These are phyloP conservation scores for Alternaria brassicae DNA, from an alignment of 2,329 filamentous ascomycete species.

Conservation along the genomic window DNA sequence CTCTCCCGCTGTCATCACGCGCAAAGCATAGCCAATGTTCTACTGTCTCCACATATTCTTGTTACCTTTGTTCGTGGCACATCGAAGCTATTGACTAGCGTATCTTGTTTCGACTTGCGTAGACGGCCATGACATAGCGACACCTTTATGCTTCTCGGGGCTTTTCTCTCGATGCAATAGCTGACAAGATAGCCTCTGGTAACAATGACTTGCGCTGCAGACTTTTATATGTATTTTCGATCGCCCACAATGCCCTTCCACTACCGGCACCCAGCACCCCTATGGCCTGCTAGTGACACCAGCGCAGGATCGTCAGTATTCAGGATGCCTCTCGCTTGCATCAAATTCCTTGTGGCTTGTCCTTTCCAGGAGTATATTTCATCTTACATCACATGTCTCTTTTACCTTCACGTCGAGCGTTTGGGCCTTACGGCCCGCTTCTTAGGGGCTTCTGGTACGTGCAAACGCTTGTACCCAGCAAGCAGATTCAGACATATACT, in stretches of 20 bases:
- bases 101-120: neutral
- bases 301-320: too few relatives aligned
- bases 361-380: too few relatives aligned
- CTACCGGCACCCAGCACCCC: neutral
- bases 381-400: too few relatives aligned
- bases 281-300: neutral
- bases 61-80: neutral
- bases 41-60: too few relatives aligned
- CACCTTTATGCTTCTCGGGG: too few relatives aligned
- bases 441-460: too few relatives aligned
- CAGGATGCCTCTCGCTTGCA: neutral
- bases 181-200: too few relatives aligned
- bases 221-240: fast-evolving
- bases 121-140: too few relatives aligned
- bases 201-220: too few relatives aligned
- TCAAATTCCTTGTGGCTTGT: neutral
- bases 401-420: neutral
- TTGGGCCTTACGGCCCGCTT: neutral
- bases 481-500: too few relatives aligned
- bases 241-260: neutral
- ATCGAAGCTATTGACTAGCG: neutral
- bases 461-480: too few relatives aligned
- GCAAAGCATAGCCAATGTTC: neutral
- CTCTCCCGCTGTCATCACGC: neutral
- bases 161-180: too few relatives aligned